Percentiles rank a stretch among this genome's conserved stretches.
Conservation (phyloP, 2,329 filamentous ascomycete genomes). For the Phialophora verrucosa region DNA sequence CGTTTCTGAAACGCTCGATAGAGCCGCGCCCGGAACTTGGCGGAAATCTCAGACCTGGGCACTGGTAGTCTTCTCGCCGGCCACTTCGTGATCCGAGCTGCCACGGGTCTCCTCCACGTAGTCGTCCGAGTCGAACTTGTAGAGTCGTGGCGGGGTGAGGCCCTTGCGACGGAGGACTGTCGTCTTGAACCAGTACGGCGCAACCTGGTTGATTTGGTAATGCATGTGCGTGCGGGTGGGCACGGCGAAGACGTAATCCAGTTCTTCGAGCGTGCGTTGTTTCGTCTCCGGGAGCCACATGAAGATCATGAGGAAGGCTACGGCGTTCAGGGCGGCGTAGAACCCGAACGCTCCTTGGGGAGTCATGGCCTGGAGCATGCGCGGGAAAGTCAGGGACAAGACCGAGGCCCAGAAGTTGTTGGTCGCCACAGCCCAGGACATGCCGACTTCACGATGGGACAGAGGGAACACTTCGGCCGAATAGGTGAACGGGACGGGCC, state of each 20-base stretch:
- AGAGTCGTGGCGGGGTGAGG: slow-evolving; percentile 57
- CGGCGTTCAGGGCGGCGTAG: slow-evolving; percentile 60
- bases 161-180: slow-evolving; percentile 61
- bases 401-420: slow-evolving; percentile 57
- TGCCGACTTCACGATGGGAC: slow-evolving; percentile 62
- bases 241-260: slow-evolving; percentile 66
- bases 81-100: slow-evolving; percentile 10
- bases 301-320: slow-evolving; percentile 69
- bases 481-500: slow-evolving; percentile 70
- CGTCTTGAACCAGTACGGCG: slow-evolving; percentile 67
- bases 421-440: slow-evolving; percentile 54
- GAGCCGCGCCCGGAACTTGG: background rate
- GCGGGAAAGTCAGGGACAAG: slow-evolving; percentile 58
- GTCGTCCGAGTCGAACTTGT: slow-evolving; percentile 52
- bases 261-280: slow-evolving; percentile 58
- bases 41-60: background rate
- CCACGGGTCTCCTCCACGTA: slow-evolving; percentile 4
- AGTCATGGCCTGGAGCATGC: slow-evolving; percentile 55
- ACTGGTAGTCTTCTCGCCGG: slow-evolving; percentile 1
- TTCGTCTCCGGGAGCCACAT: slow-evolving; percentile 64
- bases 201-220: slow-evolving; percentile 62
- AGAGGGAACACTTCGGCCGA: slow-evolving; percentile 70
- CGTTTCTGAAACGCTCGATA: background rate
- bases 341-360: slow-evolving; percentile 65
- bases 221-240: slow-evolving; percentile 62